Evolutionary conservation across 2,329 filamentous ascomycete genomes (phyloP).

Genomic region (Venturia aucupariae): DNA sequence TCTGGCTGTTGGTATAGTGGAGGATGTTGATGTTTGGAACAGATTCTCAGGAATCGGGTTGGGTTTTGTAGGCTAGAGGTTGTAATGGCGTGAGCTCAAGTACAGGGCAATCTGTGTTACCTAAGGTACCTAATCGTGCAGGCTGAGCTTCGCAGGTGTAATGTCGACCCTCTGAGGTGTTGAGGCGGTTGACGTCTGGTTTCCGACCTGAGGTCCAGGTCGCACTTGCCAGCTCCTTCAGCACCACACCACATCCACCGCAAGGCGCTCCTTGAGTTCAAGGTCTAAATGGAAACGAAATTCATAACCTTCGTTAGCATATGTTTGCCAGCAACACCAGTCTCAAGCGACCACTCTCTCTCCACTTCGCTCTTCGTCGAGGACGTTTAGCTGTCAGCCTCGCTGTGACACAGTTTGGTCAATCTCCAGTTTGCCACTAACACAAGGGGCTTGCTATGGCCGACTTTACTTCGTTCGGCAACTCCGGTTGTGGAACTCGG

Average conservation of each 20-base stretch:
- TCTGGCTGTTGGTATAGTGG: background rate
- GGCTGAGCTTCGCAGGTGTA: too few relatives aligned
- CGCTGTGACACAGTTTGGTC: background rate
- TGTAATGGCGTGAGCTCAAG: background rate
- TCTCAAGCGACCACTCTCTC: background rate
- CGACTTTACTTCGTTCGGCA: background rate
- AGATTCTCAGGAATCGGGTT: background rate
- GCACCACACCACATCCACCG: background rate
- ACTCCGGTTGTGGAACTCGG: background rate
- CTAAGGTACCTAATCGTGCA: background rate
- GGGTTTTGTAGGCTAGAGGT: background rate
- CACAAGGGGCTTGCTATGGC: background rate
- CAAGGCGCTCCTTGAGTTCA: too few relatives aligned
- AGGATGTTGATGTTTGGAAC: background rate
- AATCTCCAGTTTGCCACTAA: background rate
- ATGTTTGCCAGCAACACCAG: background rate
- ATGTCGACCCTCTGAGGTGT: too few relatives aligned
- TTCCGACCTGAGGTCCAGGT: background rate
- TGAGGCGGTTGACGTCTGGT: background rate
- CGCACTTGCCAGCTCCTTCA: background rate
- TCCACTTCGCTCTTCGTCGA: background rate
- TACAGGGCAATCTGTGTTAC: background rate
- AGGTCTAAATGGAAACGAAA: too few relatives aligned
- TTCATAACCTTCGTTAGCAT: too few relatives aligned
- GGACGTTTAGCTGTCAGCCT: background rate